A percentile compares a stretch with the other conserved stretches of the same genome.
phyloP scores from a whole-genome alignment of 441 rosid species.

The Arabidopsis lyrata region DNA sequence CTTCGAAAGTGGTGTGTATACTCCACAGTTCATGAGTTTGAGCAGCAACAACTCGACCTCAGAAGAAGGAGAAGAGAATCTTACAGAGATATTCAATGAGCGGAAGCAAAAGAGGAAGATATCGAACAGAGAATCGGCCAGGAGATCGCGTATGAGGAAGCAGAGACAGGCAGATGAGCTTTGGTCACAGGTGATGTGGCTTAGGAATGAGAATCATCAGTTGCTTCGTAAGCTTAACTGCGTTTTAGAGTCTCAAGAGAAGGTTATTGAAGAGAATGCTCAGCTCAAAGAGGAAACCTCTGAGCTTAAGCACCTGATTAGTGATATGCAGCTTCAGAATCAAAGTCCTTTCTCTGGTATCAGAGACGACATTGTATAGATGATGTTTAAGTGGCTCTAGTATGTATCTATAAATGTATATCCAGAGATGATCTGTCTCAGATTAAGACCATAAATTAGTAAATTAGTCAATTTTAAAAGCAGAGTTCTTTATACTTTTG shows the following conservation, averaged over 20 bases:
- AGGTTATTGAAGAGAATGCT: conserved; percentile 62
- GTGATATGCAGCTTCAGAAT: conserved; percentile 64
- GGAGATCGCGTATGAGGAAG: conserved; percentile 71
- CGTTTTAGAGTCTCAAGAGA: conserved; percentile 60
- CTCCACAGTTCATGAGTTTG: conserved; percentile 55
- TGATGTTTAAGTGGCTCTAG: background rate
- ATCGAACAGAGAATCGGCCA: conserved; percentile 70
- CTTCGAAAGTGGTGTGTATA: conserved; percentile 50
- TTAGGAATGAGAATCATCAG: conserved; percentile 62
- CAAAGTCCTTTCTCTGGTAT: conserved; percentile 61
- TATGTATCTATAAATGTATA: conserved; percentile 7
- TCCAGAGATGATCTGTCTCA: background rate
- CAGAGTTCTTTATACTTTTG: no score
- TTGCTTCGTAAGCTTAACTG: conserved; percentile 70
- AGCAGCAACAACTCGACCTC: conserved; percentile 80
- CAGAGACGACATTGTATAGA: conserved; percentile 43
- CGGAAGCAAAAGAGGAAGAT: conserved; percentile 65
- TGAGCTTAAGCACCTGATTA: conserved; percentile 66
- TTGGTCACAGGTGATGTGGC: conserved; percentile 65
- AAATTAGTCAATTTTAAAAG: background rate
- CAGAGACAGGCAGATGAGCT: conserved; percentile 69
- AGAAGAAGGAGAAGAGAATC: conserved; percentile 79
- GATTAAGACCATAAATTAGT: background rate
- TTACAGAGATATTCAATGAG: conserved; percentile 52
- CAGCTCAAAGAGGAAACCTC: conserved; percentile 73